Evolutionary conservation across 352 stramenopile species (phyloP).

Genomic region (Pythium sukuiense): DNA sequence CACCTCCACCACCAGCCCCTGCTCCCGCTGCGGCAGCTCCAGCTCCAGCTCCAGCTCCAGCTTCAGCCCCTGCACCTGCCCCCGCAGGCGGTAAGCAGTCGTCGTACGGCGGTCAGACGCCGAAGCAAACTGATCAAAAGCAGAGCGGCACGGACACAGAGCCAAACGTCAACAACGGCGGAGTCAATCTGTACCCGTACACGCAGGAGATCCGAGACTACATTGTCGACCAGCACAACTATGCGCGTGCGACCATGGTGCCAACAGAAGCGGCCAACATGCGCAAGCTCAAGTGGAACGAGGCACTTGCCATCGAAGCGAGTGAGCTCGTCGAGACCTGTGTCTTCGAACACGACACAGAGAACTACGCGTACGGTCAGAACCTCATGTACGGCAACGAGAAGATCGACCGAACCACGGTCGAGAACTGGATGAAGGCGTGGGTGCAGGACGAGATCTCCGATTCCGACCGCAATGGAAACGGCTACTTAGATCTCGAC

Average conservation of each 20-base stretch:
- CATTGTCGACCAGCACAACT: conserved; percentile 41
- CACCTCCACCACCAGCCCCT: neutral
- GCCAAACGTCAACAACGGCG: conserved; percentile 26
- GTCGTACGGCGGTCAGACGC: neutral
- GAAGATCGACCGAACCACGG: conserved; percentile 25
- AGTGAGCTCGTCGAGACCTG: conserved; percentile 40
- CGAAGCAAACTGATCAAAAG: neutral
- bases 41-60: neutral
- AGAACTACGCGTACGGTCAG: conserved; percentile 40
- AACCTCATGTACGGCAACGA: conserved; percentile 41
- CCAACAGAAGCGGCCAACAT: conserved; percentile 38
- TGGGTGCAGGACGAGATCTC: conserved; percentile 42
- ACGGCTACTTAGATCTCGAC: conserved; percentile 37
- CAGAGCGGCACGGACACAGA: neutral
- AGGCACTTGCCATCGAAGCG: conserved; percentile 40
- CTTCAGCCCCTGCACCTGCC: neutral
- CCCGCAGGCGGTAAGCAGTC: neutral
- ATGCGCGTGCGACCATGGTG: conserved; percentile 28
- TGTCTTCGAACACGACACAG: conserved; percentile 41
- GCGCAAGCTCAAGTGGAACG: conserved; percentile 38
- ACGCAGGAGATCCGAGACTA: conserved; percentile 34
- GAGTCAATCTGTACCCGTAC: conserved; percentile 38
- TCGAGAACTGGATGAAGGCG: conserved; percentile 35
- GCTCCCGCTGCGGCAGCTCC: neutral
- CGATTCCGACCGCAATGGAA: conserved; percentile 25